Conservation (phyloP, 2,329 filamentous ascomycete species). For the Coniella lustricola region DNA sequence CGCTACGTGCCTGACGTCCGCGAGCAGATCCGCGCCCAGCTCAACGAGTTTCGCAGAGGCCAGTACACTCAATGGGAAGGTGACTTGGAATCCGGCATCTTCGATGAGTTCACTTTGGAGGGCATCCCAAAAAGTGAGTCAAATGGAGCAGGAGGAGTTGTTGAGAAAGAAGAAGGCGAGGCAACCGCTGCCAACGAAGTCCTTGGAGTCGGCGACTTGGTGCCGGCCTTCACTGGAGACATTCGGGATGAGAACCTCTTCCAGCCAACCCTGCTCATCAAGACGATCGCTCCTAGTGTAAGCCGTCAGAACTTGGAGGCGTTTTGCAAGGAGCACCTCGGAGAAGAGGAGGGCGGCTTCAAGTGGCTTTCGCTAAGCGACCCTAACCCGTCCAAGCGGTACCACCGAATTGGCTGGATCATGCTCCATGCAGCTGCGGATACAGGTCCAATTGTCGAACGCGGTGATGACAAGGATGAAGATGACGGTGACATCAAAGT, state of each 20-base stretch:
- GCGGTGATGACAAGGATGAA: conserved; percentile 66
- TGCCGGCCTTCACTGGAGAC: conserved; percentile 77
- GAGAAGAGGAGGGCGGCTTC: conserved; percentile 84
- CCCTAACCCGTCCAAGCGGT: conserved; percentile 93
- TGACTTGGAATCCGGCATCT: conserved; percentile 75
- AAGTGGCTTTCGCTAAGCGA: conserved; percentile 95
- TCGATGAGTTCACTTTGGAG: conserved; percentile 92
- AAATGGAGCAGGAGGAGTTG: conserved; percentile 74
- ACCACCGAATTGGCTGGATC: conserved; percentile 97
- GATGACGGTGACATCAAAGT: conserved; percentile 51
- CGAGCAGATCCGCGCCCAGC: conserved; percentile 63
- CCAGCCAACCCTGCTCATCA: conserved; percentile 91
- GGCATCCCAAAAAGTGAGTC: conserved; percentile 90
- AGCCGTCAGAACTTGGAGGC: conserved; percentile 87
- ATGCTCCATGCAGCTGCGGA: conserved; percentile 81
- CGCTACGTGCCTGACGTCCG: conserved; percentile 81
- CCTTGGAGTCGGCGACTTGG: conserved; percentile 81
- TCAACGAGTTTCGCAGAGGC: conserved; percentile 72
- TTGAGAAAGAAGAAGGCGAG: conserved; percentile 95
- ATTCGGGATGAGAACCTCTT: conserved; percentile 81
- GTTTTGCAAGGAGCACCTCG: conserved; percentile 90
- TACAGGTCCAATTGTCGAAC: conserved; percentile 55
- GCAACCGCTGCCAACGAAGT: conserved; percentile 87
- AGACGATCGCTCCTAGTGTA: conserved; percentile 94
- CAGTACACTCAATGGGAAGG: conserved; percentile 83